Base-by-base conservation (phyloP, 306 rosid species). In the Argentina anserina region DNA sequence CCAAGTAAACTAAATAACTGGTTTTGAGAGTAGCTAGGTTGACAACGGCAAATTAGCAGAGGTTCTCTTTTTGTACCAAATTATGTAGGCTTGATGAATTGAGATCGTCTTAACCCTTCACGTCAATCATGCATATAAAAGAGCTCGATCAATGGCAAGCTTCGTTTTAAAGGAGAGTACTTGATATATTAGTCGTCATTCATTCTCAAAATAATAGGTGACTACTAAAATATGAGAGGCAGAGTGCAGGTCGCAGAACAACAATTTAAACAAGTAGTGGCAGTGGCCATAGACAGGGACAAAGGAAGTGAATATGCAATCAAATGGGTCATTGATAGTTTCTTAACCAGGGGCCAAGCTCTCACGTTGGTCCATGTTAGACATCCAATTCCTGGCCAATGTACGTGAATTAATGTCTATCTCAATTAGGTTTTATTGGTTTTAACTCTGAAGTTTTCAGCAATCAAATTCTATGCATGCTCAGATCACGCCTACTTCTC, bases 251-350 rank as follows among this genome's bases (percentile, higher is more conserved):
- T 4, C 33, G 61, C 31, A 11, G 61, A 55, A 55, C 59, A 52
- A 52, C 59, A 84, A 8, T 40, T 40, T 80, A 83, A 72, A 0
- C 93, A 84, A 36, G 59, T 65, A 13, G 88, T 93, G 14, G 96
- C 90, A 0, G 97, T 93, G 72, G 97, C 97, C 1, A 82, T 93
- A 42, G 98, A 93, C 62, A 90, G 80, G 46, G 95, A 90, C 80
- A 93, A 89, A 73, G 83, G 88, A 62, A 90, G 97, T 78, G 94
- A 90, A 74, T 77, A 72, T 29, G 98, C 98, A 45, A 82, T 91
- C 10, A 90, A 90, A 84, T 93, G 98, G 98, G 81, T 92, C 0
- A 81, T 89, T 28, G 97, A 90, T 18, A 87, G 84, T 80, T 90
- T 93, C 74, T 86, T 90, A 60, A 83, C 87, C 10, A 85, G 74